phyloP scores from a whole-genome alignment of 805 yeast genomes.

The Peterozyma toletana region DNA sequence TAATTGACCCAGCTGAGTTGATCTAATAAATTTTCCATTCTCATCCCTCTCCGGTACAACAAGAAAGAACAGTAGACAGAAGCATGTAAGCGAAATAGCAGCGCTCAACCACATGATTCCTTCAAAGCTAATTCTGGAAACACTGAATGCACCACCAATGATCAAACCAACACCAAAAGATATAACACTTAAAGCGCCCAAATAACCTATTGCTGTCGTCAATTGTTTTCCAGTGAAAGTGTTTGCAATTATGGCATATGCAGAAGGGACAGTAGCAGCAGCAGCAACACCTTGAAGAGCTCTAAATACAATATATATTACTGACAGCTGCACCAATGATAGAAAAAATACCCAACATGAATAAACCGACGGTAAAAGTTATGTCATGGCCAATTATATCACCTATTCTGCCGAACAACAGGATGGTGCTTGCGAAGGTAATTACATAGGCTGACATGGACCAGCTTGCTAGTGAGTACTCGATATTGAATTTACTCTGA shows the following conservation, averaged over 20 bases:
- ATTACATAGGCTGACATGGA: slow-evolving; percentile 34
- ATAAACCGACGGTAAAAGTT: slow-evolving; percentile 18
- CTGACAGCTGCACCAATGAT: slow-evolving; percentile 29
- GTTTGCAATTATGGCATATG: slow-evolving; percentile 24
- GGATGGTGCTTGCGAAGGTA: too few species aligned
- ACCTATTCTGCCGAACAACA: too few species aligned
- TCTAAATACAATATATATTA: slow-evolving; percentile 25
- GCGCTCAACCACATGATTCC: slow-evolving; percentile 30
- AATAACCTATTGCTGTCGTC: slow-evolving; percentile 18
- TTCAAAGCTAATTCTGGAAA: slow-evolving; percentile 28
- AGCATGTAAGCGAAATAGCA: slow-evolving; percentile 18
- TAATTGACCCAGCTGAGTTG: slow-evolving; percentile 12
- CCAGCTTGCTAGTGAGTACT: slow-evolving; percentile 23
- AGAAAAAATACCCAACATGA: too few species aligned
- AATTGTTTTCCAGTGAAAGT: slow-evolving; percentile 20
- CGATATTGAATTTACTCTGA: slow-evolving; percentile 3
- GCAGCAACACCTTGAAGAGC: slow-evolving; percentile 31
- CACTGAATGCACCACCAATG: slow-evolving; percentile 38
- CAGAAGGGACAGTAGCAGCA: slow-evolving; percentile 25
- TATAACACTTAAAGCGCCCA: too few species aligned
- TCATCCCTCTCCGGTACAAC: too few species aligned
- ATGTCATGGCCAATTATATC: slow-evolving; percentile 25
- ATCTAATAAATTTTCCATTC: too few species aligned
- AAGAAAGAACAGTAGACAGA: slow-evolving; percentile 18
- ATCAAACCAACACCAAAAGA: too few species aligned